phyloP scores from a whole-genome alignment of 2,329 filamentous ascomycete genomes.

The Chrysosporium queenslandicum region DNA sequence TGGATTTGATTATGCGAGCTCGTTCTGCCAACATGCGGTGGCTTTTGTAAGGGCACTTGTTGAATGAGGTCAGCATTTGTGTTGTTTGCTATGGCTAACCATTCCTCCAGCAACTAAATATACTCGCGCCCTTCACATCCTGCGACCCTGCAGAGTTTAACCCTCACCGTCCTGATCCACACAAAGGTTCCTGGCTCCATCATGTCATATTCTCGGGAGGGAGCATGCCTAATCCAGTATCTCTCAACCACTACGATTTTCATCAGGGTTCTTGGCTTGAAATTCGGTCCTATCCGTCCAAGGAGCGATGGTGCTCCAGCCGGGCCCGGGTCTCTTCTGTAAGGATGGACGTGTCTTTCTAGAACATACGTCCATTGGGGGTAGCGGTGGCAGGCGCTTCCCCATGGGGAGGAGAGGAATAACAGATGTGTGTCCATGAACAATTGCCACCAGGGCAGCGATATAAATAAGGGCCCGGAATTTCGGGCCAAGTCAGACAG shows the following conservation, averaged over 20 bases:
- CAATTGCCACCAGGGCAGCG: not conserved
- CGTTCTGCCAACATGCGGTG: constrained; percentile 6
- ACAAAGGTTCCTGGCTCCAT: too few species aligned
- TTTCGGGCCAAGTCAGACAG: not conserved
- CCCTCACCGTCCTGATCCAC: too few species aligned
- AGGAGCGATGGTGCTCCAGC: not conserved
- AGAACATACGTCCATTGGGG: not conserved
- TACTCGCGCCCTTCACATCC: too few species aligned
- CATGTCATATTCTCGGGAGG: too few species aligned
- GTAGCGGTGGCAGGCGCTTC: not conserved
- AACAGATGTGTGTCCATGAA: not conserved
- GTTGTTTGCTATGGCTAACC: too few species aligned
- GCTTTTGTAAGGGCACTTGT: not conserved
- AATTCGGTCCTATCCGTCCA: not conserved
- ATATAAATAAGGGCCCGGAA: not conserved
- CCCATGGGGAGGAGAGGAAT: not conserved
- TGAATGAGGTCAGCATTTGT: too few species aligned
- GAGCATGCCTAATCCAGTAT: not conserved
- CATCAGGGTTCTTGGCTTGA: not conserved
- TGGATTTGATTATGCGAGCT: constrained; percentile 16
- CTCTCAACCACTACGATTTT: not conserved
- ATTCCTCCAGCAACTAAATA: too few species aligned
- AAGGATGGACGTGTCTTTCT: not conserved
- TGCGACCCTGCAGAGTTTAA: too few species aligned
- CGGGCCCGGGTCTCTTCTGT: not conserved